Percentiles rank a stretch among this genome's conserved stretches.
These are phyloP conservation scores for Plasmodium inui DNA, from an alignment of 169 alveolate genomes.

Conservation along the genomic window DNA sequence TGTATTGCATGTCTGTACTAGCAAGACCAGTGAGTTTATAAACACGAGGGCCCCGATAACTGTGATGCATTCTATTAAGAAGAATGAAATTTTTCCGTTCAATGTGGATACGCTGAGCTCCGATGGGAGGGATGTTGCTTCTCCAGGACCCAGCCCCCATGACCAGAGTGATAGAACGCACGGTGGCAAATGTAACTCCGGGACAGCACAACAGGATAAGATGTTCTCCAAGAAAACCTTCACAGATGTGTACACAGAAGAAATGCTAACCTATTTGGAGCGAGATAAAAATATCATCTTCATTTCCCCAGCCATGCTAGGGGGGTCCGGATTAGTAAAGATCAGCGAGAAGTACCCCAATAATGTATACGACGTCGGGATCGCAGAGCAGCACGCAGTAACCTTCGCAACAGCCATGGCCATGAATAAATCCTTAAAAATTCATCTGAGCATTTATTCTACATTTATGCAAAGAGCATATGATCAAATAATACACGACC, in stretches of 20 bases:
- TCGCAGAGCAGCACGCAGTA: conserved; percentile 93
- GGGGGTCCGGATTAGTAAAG: conserved; percentile 87
- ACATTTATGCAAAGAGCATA: conserved; percentile 92
- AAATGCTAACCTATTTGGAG: conserved; percentile 81
- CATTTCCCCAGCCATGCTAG: conserved; percentile 91
- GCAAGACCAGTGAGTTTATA: conserved; percentile 85
- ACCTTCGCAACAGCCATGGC: conserved; percentile 91
- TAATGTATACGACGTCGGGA: conserved; percentile 91
- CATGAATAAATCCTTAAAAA: conserved; percentile 82
- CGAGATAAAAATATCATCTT: conserved; percentile 79
- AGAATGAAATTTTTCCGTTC: conserved; percentile 42
- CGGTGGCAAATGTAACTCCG: neutral
- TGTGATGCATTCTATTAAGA: conserved; percentile 83
- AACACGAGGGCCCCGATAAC: conserved; percentile 83
- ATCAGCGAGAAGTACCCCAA: conserved; percentile 82
- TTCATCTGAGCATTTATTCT: conserved; percentile 87
- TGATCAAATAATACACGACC: conserved; percentile 89
- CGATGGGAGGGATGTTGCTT: neutral
- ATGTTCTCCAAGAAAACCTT: conserved; percentile 70
- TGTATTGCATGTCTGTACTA: conserved; percentile 85
- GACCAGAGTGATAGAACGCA: neutral
- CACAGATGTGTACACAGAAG: conserved; percentile 81
- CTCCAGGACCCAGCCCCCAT: neutral
- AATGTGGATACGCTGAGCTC: neutral
- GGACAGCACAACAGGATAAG: neutral